These are phyloP conservation scores for Cichorium intybus DNA, from an alignment of 140 eudicot species.

Conservation along the genomic window DNA sequence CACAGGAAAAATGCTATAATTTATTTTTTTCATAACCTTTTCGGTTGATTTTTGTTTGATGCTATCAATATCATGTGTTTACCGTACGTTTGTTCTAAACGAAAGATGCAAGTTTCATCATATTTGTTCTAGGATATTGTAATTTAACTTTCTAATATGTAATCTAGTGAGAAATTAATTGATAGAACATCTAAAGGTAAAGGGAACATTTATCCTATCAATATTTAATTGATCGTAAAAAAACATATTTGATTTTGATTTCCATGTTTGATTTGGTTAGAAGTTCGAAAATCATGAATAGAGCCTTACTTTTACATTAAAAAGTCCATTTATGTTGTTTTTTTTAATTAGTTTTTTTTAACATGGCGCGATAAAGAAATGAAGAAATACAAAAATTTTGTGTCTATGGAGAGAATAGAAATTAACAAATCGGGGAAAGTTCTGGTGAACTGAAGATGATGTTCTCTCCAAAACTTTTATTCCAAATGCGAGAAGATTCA, in stretches of 20 bases:
- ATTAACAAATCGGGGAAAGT: background rate
- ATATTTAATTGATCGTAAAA: background rate
- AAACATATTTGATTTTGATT: background rate
- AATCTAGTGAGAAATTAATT: background rate
- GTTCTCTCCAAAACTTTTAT: too few relatives aligned
- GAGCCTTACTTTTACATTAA: background rate
- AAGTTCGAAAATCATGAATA: background rate
- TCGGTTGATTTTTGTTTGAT: background rate
- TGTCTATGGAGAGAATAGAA: background rate
- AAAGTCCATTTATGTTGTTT: background rate
- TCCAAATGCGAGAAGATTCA: too few relatives aligned
- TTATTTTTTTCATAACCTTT: background rate
- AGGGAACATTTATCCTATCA: background rate
- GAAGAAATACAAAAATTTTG: background rate
- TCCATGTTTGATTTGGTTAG: background rate
- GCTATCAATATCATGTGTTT: background rate
- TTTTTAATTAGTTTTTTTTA: background rate
- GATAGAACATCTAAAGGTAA: too few relatives aligned
- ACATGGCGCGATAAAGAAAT: background rate
- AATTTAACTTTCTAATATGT: background rate
- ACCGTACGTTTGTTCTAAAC: background rate
- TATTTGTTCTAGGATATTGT: too few relatives aligned
- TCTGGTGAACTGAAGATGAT: too few relatives aligned
- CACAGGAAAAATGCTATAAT: conserved; percentile 29
- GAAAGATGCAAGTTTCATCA: background rate